phyloP scores from a whole-genome alignment of 169 alveolate species.

The Cryptosporidium xiaoi region DNA sequence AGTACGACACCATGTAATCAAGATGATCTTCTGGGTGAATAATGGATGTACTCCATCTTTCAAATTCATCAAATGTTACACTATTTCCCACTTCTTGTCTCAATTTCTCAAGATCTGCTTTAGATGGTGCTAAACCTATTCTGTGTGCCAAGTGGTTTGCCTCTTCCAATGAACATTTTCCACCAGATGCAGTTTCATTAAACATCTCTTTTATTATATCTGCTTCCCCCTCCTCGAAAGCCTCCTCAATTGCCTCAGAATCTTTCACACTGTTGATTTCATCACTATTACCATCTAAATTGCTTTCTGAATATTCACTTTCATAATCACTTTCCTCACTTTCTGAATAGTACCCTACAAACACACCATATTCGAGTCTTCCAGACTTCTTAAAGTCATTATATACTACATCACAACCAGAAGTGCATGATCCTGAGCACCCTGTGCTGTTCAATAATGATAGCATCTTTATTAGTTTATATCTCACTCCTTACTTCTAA shows the following conservation, averaged over 20 bases:
- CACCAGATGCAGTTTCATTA: slow-evolving; percentile 41
- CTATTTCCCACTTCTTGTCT: slow-evolving; percentile 19
- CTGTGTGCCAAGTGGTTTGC: slow-evolving; percentile 61
- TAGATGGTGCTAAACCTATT: slow-evolving; percentile 69
- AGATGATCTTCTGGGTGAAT: slow-evolving; percentile 71
- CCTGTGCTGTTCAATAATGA: slow-evolving; percentile 41
- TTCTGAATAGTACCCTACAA: slow-evolving; percentile 70
- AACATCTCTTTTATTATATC: slow-evolving; percentile 55
- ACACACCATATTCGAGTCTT: slow-evolving; percentile 68
- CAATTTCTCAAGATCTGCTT: slow-evolving; percentile 27
- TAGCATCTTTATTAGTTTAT: slow-evolving; percentile 12
- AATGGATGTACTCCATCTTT: slow-evolving; percentile 52
- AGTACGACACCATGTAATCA: slow-evolving; percentile 69
- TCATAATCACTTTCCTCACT: slow-evolving; percentile 50
- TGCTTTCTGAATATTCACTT: not conserved
- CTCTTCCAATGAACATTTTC: slow-evolving; percentile 30
- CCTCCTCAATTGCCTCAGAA: slow-evolving; percentile 23
- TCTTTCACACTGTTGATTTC: slow-evolving; percentile 6
- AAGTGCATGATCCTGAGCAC: slow-evolving; percentile 42
- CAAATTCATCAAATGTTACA: slow-evolving; percentile 55
- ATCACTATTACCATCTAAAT: not conserved
- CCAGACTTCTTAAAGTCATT: slow-evolving; percentile 34
- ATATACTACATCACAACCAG: slow-evolving; percentile 42
- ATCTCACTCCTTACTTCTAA: not conserved
- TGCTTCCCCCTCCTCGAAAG: slow-evolving; percentile 45